Percentiles rank a stretch among this genome's conserved stretches.
Evolutionary conservation across 805 yeast species (phyloP).

Genomic region (Metschnikowia hibisci): DNA sequence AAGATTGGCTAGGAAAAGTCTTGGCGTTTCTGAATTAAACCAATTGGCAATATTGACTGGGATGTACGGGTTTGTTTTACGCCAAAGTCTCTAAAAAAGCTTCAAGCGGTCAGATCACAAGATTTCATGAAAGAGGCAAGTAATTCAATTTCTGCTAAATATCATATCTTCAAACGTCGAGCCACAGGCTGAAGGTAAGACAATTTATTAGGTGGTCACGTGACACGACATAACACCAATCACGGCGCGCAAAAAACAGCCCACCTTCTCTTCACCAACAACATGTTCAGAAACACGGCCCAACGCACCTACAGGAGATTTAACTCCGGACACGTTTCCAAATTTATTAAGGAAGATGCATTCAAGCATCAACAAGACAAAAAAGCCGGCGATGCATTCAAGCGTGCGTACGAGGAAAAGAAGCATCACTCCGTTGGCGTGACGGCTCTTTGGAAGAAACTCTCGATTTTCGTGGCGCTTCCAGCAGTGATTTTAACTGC

Average conservation of each 20-base stretch:
- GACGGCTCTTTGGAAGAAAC: slow-evolving; percentile 78
- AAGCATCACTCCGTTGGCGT: slow-evolving; percentile 77
- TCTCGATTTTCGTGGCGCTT: slow-evolving; percentile 72
- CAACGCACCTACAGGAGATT: slow-evolving; percentile 40
- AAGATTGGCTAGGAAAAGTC: too few species aligned
- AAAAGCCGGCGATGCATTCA: slow-evolving; percentile 70
- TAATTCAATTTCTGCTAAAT: neutral
- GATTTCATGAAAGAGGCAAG: neutral
- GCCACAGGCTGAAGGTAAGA: neutral
- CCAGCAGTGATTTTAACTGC: slow-evolving; percentile 80
- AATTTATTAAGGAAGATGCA: slow-evolving; percentile 38
- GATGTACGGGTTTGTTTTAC: neutral
- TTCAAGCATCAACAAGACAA: slow-evolving; percentile 41
- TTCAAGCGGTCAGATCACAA: neutral
- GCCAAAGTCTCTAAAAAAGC: too few species aligned
- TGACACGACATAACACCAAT: slow-evolving; percentile 13
- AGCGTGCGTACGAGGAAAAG: slow-evolving; percentile 56
- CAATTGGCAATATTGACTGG: too few species aligned
- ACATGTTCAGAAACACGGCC: slow-evolving; percentile 35
- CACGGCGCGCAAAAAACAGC: slow-evolving; percentile 9
- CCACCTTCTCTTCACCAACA: slow-evolving; percentile 2
- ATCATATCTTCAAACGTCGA: neutral
- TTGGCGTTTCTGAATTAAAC: too few species aligned
- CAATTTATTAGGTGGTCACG: slow-evolving; percentile 3
- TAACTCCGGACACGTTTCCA: slow-evolving; percentile 40